A percentile compares a stretch with the other conserved stretches of the same genome.
Evolutionary conservation across 1,284 basidiomycete genomes (phyloP).

Genomic region (Omphalotus olearius): DNA sequence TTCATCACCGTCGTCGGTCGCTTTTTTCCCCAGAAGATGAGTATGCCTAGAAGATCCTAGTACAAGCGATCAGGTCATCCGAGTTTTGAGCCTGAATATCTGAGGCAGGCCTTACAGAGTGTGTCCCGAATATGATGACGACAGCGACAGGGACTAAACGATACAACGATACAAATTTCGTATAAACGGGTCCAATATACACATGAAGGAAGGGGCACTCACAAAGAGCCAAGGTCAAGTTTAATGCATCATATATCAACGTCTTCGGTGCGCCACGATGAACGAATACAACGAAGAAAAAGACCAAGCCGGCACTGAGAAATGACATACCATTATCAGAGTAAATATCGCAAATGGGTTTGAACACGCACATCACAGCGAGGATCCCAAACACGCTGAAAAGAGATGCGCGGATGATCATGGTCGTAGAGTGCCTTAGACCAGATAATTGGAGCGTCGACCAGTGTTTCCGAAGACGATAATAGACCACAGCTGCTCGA

Average conservation of each 20-base stretch:
- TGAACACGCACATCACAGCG: background rate
- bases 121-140: slow-evolving; percentile 1
- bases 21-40: background rate
- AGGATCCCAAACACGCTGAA: background rate
- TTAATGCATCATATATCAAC: background rate
- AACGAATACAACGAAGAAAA: slow-evolving; percentile 1
- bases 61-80: background rate
- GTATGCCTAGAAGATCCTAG: background rate
- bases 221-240: slow-evolving; percentile 1
- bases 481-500: background rate
- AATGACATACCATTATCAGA: no score
- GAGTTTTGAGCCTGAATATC: background rate
- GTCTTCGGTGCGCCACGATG: background rate
- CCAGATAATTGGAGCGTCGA: background rate
- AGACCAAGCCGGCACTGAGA: background rate
- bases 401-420: slow-evolving; percentile 3
- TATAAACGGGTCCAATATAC: background rate
- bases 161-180: background rate
- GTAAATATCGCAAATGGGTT: background rate
- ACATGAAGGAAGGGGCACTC: background rate
- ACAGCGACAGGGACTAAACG: slow-evolving; percentile 1
- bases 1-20: no score
- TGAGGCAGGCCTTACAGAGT: background rate
- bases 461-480: slow-evolving; percentile 3
- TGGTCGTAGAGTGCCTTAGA: background rate